Evolutionary conservation across 108 stramenopile genomes (phyloP).

Genomic region (Cyclotella atomus): DNA sequence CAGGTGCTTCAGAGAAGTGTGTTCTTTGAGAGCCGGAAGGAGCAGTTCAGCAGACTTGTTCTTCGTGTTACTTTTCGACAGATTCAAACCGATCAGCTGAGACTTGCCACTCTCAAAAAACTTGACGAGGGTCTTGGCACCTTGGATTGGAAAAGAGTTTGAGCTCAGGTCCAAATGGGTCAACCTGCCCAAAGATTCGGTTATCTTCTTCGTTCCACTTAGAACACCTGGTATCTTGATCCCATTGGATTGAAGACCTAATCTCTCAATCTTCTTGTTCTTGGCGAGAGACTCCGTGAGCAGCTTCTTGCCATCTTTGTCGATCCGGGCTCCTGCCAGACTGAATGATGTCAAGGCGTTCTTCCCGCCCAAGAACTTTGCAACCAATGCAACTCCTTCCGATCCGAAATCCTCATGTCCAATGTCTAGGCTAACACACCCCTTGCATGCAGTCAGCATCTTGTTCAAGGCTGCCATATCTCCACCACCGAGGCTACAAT

Average conservation of each 20-base stretch:
- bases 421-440: not conserved
- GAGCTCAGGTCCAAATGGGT: constrained; percentile 15
- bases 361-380: constrained; percentile 8
- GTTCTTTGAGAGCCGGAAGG: not conserved
- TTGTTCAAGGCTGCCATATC: constrained; percentile 1
- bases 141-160: constrained; percentile 7
- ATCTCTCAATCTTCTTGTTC: not conserved
- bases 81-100: not conserved
- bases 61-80: not conserved
- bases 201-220: not conserved
- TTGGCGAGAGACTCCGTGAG: constrained; percentile 9
- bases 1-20: constrained; percentile 15
- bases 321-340: not conserved
- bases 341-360: constrained; percentile 5
- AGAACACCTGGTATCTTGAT: not conserved
- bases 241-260: not conserved
- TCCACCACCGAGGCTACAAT: constrained; percentile 7
- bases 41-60: not conserved
- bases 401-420: not conserved
- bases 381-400: not conserved
- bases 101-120: constrained; percentile 5
- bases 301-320: not conserved
- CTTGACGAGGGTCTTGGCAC: not conserved
- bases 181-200: constrained; percentile 1
- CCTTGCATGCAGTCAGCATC: constrained; percentile 1